Conservation (phyloP, 352 stramenopile genomes). For the Thraustochytrium sp. region DNA sequence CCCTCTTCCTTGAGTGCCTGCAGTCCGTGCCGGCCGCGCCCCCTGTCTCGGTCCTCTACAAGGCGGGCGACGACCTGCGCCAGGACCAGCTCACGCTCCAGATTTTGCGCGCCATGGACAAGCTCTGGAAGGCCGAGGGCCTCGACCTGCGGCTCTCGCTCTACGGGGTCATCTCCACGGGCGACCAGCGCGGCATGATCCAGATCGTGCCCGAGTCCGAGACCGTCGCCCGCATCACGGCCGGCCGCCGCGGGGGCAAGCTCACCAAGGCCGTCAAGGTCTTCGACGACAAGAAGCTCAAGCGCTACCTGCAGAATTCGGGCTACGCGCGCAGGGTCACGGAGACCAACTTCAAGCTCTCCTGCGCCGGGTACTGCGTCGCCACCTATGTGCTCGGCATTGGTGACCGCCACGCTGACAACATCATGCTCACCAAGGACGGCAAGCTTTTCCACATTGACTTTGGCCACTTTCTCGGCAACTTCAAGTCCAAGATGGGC, state of each 20-base stretch:
- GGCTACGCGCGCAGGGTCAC: constrained; percentile 57
- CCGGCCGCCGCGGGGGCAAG: background rate
- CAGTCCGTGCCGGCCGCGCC: constrained; percentile 58
- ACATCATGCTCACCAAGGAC: constrained; percentile 86
- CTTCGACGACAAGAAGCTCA: constrained; percentile 46
- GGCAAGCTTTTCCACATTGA: constrained; percentile 93
- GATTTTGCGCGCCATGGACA: constrained; percentile 80
- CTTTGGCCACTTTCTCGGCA: constrained; percentile 89
- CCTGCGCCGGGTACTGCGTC: constrained; percentile 82
- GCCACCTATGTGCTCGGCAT: constrained; percentile 86
- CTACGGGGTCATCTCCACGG: constrained; percentile 77
- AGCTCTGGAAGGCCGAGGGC: constrained; percentile 71
- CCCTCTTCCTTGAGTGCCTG: constrained; percentile 75
- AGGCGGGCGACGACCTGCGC: constrained; percentile 81
- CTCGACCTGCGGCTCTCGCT: constrained; percentile 73
- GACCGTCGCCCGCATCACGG: constrained; percentile 71
- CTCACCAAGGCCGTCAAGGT: constrained; percentile 40
- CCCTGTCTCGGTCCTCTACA: constrained; percentile 75
- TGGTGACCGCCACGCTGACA: constrained; percentile 87
- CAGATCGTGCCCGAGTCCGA: constrained; percentile 76
- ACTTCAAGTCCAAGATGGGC: constrained; percentile 86
- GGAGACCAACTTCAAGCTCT: constrained; percentile 77
- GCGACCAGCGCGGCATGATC: constrained; percentile 74
- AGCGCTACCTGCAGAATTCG: constrained; percentile 46
- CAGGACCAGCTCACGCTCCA: constrained; percentile 87